Evolutionary conservation across 306 rosid species (phyloP).

Genomic region (Dryas drummondii): DNA sequence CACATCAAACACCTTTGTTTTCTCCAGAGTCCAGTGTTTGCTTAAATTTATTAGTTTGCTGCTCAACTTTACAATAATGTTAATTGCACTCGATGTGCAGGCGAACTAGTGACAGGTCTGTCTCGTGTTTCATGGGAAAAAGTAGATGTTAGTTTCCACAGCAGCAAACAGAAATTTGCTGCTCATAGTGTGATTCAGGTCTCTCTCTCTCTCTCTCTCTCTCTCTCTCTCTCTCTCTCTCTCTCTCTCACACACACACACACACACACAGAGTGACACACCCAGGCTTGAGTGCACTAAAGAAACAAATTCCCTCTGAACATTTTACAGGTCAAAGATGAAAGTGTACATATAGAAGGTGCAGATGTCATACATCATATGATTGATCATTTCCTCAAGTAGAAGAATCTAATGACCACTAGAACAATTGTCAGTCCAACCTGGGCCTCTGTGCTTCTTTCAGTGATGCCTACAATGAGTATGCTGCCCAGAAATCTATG

Average conservation of each 20-base stretch:
- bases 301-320: background rate
- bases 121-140: slow-evolving; percentile 91
- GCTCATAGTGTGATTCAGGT: slow-evolving; percentile 99
- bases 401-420: slow-evolving; percentile 28
- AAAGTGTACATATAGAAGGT: slow-evolving; percentile 71
- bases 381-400: slow-evolving; percentile 73
- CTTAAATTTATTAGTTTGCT: background rate
- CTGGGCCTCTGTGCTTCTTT: slow-evolving; percentile 12
- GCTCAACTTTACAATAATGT: slow-evolving; percentile 18
- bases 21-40: background rate
- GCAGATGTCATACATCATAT: slow-evolving; percentile 90
- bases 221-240: background rate
- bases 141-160: slow-evolving; percentile 91
- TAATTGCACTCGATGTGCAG: slow-evolving; percentile 47
- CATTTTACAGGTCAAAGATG: slow-evolving; percentile 73
- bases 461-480: slow-evolving; percentile 6
- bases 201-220: background rate
- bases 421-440: background rate
- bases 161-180: slow-evolving; percentile 71
- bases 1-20: background rate
- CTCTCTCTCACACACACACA: background rate
- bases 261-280: background rate
- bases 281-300: background rate
- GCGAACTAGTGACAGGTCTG: slow-evolving; percentile 79
- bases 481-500: background rate